Evolutionary conservation across 192 early-diverging fungal genomes (phyloP).

Genomic region (Coemansia sp.): DNA sequence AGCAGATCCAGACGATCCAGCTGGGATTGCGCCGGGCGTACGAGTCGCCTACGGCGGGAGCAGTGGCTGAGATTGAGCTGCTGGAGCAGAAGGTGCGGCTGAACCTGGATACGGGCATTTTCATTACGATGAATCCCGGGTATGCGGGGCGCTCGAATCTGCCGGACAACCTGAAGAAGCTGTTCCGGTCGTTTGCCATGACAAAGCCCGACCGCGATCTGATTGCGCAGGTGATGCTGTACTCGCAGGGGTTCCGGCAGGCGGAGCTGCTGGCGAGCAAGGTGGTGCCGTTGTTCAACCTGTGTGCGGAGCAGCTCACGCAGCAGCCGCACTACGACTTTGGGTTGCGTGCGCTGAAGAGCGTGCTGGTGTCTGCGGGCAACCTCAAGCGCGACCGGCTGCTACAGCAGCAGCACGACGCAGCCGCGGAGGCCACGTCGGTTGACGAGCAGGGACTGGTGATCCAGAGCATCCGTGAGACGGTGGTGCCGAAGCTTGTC

Average conservation of each 20-base stretch:
- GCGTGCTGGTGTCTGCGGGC: constrained; percentile 99
- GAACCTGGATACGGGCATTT: constrained; percentile 90
- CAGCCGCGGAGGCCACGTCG: constrained; percentile 47
- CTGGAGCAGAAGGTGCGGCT: constrained; percentile 86
- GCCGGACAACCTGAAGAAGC: constrained; percentile 98
- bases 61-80: constrained; percentile 83
- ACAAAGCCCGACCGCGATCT: constrained; percentile 96
- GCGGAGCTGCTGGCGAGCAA: constrained; percentile 93
- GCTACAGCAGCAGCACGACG: constrained; percentile 47
- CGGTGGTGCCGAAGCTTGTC: constrained; percentile 97
- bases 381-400: constrained; percentile 91
- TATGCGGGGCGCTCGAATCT: constrained; percentile 98
- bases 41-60: constrained; percentile 6
- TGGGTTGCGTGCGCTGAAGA: constrained; percentile 96
- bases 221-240: constrained; percentile 99
- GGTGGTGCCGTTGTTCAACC: constrained; percentile 95
- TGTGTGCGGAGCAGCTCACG: constrained; percentile 93
- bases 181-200: constrained; percentile 99
- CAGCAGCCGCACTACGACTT: constrained; percentile 99
- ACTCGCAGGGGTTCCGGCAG: constrained; percentile 97
- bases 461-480: constrained; percentile 97
- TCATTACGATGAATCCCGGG: constrained; percentile 99
- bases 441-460: constrained; percentile 87
- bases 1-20: constrained; percentile 99
- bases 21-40: constrained; percentile 70